Evolutionary conservation across 495 filamentous ascomycete genomes (phyloP).

Genomic region (Pyronema domesticum): DNA sequence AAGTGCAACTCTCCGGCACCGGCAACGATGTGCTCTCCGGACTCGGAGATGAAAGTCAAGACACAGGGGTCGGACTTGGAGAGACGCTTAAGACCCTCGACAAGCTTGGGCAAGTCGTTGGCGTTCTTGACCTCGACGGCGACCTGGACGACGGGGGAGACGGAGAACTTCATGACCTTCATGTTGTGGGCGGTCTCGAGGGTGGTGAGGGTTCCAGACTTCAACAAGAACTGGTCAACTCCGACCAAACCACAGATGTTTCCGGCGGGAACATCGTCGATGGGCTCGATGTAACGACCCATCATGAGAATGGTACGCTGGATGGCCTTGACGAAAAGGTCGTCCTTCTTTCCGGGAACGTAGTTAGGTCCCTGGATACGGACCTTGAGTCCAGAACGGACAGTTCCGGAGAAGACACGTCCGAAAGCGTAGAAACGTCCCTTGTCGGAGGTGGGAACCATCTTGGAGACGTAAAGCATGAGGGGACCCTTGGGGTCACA

Average conservation of each 20-base stretch:
- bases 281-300: conserved; percentile 97
- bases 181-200: conserved; percentile 96
- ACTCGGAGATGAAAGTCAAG: conserved; percentile 67
- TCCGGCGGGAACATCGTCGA: conserved; percentile 96
- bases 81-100: conserved; percentile 99
- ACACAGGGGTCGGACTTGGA: conserved; percentile 99
- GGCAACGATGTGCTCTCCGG: conserved; percentile 96
- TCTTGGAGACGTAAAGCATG: conserved; percentile 99
- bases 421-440: conserved; percentile 99
- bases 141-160: conserved; percentile 94
- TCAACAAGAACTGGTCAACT: conserved; percentile 99
- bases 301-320: conserved; percentile 99
- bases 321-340: conserved; percentile 98
- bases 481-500: conserved; percentile 94
- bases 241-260: conserved; percentile 99
- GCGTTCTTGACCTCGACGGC: conserved; percentile 99
- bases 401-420: conserved; percentile 98
- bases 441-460: conserved; percentile 99
- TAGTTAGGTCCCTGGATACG: conserved; percentile 99
- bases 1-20: conserved; percentile 98
- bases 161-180: conserved; percentile 99
- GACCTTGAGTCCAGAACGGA: conserved; percentile 94
- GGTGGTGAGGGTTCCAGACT: conserved; percentile 98
- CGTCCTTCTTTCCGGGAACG: conserved; percentile 91
- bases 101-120: conserved; percentile 96